Conservation (phyloP, 441 rosid species). For the Euphorbia schlechtendalii region DNA sequence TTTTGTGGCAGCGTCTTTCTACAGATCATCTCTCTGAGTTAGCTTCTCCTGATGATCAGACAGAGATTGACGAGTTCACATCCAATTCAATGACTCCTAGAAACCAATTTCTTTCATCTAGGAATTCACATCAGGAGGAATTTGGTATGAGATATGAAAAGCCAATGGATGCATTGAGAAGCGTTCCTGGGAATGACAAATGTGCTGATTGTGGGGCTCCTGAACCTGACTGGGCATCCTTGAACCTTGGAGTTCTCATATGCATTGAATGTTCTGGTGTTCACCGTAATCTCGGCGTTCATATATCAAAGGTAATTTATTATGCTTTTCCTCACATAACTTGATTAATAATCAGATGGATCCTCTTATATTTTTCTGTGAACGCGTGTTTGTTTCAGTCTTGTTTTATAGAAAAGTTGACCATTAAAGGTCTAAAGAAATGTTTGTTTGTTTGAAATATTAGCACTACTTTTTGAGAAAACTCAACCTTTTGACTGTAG, state of each 20-base stretch:
- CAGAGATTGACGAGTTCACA: conserved; percentile 43
- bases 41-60: conserved; percentile 48
- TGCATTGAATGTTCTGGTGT: conserved; percentile 97
- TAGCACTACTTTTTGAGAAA: neutral
- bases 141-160: conserved; percentile 44
- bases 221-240: conserved; percentile 99
- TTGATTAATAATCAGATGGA: neutral
- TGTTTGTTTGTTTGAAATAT: neutral
- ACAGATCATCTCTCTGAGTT: conserved; percentile 50
- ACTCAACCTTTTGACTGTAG: neutral
- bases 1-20: conserved; percentile 49
- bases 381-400: neutral
- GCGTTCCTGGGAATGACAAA: conserved; percentile 75
- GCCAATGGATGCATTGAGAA: conserved; percentile 71
- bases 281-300: conserved; percentile 98
- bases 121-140: conserved; percentile 51
- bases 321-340: neutral
- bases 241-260: conserved; percentile 87
- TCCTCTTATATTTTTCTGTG: neutral
- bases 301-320: conserved; percentile 77
- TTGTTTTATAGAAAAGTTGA: neutral
- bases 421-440: neutral
- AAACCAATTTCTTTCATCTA: conserved; percentile 45
- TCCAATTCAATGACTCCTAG: conserved; percentile 35
- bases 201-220: conserved; percentile 98